Conservation (phyloP, 75 land plant species). For the Selaginella moellendorffii region DNA sequence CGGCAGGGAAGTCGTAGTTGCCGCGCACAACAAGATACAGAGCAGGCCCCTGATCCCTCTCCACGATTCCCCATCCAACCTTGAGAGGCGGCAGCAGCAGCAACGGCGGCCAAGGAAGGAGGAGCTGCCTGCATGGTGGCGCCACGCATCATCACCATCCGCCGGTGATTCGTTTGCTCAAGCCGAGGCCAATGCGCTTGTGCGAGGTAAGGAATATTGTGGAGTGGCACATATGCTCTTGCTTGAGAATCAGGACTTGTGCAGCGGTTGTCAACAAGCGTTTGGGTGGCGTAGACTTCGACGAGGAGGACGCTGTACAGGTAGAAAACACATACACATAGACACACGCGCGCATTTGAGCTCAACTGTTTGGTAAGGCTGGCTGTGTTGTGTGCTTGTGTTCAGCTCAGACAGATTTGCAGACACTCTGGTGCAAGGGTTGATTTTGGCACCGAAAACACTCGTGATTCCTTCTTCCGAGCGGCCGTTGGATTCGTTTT, state of each 20-base stretch:
- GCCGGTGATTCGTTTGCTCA: background rate
- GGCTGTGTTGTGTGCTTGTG: background rate
- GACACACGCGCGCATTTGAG: no score
- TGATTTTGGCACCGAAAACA: constrained; percentile 44
- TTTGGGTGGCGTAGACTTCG: constrained; percentile 61
- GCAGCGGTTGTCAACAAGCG: constrained; percentile 67
- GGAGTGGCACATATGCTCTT: no score
- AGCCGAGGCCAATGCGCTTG: background rate
- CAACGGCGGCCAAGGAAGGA: background rate
- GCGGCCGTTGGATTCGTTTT: constrained; percentile 55
- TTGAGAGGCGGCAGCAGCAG: background rate
- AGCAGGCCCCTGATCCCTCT: no score
- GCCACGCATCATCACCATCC: background rate
- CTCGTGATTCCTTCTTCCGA: constrained; percentile 79
- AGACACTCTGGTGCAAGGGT: constrained; percentile 46
- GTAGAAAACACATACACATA: no score
- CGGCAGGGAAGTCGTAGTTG: constrained; percentile 67
- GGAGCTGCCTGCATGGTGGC: constrained; percentile 10
- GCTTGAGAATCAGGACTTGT: no score
- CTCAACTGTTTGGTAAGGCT: no score
- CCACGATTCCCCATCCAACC: no score
- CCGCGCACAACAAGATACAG: constrained; percentile 20
- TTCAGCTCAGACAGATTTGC: constrained; percentile 66
- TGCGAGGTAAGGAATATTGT: background rate
- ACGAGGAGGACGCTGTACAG: constrained; percentile 50